phyloP scores from a whole-genome alignment of 768 basidiomycete species.

The Naganishia randhawae region DNA sequence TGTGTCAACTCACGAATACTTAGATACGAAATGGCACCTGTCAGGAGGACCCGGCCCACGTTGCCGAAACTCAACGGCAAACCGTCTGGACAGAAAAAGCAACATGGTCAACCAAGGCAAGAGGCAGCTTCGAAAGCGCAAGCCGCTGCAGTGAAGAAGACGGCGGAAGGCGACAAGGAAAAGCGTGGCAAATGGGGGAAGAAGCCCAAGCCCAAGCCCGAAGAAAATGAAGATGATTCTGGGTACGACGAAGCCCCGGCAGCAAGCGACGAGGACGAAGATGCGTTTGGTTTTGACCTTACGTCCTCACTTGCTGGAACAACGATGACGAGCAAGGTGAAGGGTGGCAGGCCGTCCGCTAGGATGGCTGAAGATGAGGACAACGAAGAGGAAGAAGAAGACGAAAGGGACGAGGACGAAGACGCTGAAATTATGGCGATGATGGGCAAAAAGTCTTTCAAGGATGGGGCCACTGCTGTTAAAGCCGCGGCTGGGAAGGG shows the following conservation, averaged over 20 bases:
- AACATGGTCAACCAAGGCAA: conserved; percentile 1
- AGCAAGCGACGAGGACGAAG: conserved; percentile 8
- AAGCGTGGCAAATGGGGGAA: conserved; percentile 17
- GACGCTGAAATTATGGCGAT: conserved; percentile 64
- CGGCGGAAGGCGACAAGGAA: neutral
- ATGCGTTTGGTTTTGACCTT: conserved; percentile 12
- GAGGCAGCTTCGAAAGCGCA: conserved; percentile 9
- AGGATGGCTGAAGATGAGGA: conserved; percentile 1
- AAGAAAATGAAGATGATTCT: conserved; percentile 18
- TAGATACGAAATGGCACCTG: neutral
- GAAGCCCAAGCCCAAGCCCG: conserved; percentile 11
- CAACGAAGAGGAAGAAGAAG: conserved; percentile 5
- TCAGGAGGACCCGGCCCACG: conserved; percentile 7
- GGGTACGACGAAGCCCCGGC: conserved; percentile 25
- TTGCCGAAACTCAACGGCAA: conserved; percentile 21
- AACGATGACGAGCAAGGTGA: neutral
- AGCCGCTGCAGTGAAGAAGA: neutral
- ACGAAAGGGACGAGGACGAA: conserved; percentile 12
- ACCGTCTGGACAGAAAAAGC: conserved; percentile 2
- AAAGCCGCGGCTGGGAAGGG: conserved; percentile 62
- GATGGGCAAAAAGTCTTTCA: conserved; percentile 68
- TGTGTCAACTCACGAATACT: neutral
- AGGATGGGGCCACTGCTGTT: conserved; percentile 67
- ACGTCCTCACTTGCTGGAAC: conserved; percentile 17
- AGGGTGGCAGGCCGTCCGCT: neutral